A percentile compares a stretch with the other conserved stretches of the same genome.
phyloP scores from a whole-genome alignment of 2,329 filamentous ascomycete genomes.

The Colletotrichum navitas region DNA sequence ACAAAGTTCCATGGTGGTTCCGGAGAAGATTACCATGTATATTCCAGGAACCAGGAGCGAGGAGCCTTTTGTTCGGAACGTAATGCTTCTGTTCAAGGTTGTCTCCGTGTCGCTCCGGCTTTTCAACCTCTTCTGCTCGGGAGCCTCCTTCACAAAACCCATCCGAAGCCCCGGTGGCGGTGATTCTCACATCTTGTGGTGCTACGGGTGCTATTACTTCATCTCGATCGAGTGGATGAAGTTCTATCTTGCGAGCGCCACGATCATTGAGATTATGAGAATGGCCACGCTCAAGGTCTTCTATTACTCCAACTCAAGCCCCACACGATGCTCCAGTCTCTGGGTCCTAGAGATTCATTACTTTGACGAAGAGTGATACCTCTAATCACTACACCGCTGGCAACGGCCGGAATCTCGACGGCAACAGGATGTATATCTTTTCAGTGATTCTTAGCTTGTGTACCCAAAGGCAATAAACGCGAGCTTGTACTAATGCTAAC shows the following conservation, averaged over 20 bases:
- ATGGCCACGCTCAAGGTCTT: conserved; percentile 63
- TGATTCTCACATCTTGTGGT: conserved; percentile 66
- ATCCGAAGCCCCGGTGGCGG: conserved; percentile 62
- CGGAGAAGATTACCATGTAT: not conserved
- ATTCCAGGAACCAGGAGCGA: not conserved
- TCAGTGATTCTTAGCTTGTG: conserved; percentile 53
- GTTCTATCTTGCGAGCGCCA: conserved; percentile 66
- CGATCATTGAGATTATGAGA: conserved; percentile 68
- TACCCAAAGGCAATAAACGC: not conserved
- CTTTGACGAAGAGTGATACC: conserved; percentile 63
- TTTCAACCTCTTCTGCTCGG: conserved; percentile 40
- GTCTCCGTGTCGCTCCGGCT: conserved; percentile 21
- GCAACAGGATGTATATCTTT: conserved; percentile 66
- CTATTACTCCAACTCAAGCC: conserved; percentile 60
- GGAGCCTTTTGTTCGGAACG: too few relatives aligned
- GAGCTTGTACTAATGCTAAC: not conserved
- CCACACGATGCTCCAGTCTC: conserved; percentile 65
- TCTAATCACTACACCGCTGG: conserved; percentile 71
- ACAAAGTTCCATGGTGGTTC: not conserved
- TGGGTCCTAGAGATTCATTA: conserved; percentile 71
- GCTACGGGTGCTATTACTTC: conserved; percentile 68
- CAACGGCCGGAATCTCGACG: conserved; percentile 57
- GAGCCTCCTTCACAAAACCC: conserved; percentile 62
- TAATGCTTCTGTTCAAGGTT: conserved; percentile 27
- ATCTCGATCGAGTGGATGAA: conserved; percentile 68